Percentiles rank a stretch among this genome's conserved stretches.
These are phyloP conservation scores for Rubia yunnanensis DNA, from an alignment of 257 asterid species.

Conservation along the genomic window DNA sequence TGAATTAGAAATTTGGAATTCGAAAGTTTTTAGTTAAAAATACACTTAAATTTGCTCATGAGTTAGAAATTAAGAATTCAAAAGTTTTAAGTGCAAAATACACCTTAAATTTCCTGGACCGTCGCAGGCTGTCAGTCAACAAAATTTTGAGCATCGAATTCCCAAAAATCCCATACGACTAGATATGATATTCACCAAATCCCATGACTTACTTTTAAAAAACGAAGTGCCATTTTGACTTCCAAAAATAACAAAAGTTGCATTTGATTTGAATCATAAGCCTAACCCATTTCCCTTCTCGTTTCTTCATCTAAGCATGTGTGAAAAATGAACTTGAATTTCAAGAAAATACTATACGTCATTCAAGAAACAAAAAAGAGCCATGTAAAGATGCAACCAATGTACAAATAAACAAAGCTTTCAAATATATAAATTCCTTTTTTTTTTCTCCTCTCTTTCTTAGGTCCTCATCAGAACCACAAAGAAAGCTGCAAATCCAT, in stretches of 20 bases:
- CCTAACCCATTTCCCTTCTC: background rate
- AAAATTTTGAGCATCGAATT: background rate
- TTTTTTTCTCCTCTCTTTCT: background rate
- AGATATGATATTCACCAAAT: background rate
- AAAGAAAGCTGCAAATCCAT: conserved; percentile 6
- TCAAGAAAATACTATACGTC: too few relatives aligned
- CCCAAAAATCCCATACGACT: conserved; percentile 10
- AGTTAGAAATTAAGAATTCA: background rate
- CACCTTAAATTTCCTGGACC: background rate
- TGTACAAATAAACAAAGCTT: conserved; percentile 9
- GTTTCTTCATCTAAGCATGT: background rate
- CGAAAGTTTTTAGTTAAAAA: too few relatives aligned
- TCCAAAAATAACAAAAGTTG: conserved; percentile 18
- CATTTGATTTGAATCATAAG: background rate
- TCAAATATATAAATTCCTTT: background rate
- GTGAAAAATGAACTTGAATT: background rate
- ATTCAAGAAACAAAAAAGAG: too few relatives aligned
- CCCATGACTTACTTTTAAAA: conserved; percentile 1
- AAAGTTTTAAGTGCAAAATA: background rate
- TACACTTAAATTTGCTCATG: too few relatives aligned
- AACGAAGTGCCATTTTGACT: conserved; percentile 15
- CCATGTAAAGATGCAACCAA: conserved; percentile 2
- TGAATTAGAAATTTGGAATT: too few relatives aligned
- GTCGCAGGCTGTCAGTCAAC: conserved; percentile 1
- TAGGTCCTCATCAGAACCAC: conserved; percentile 1